Conservation (phyloP, 2,329 filamentous ascomycete species). For the Juglanconis juglandina region DNA sequence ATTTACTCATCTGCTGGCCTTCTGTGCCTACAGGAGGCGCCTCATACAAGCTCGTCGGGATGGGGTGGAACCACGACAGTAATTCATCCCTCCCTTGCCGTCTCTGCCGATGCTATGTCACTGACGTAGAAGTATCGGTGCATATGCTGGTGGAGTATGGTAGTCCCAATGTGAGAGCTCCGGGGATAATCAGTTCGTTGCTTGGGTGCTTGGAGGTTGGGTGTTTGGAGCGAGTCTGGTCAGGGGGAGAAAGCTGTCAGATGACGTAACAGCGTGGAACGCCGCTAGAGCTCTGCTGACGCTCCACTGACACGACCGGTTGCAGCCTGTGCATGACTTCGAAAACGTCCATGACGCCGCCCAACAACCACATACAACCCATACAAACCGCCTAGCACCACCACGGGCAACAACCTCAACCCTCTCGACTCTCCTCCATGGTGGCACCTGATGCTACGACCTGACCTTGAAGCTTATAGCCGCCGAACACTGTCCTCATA, state of each 20-base stretch:
- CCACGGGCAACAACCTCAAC: background rate
- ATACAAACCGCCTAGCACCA: background rate
- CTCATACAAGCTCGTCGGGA: too few species aligned
- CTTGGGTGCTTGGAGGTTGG: too few species aligned
- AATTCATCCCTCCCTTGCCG: too few species aligned
- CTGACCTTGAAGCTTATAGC: background rate
- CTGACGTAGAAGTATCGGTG: too few species aligned
- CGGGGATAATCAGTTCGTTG: too few species aligned
- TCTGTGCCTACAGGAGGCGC: too few species aligned
- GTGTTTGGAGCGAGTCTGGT: too few species aligned
- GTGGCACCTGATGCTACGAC: background rate
- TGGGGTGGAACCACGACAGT: too few species aligned
- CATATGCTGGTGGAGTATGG: too few species aligned
- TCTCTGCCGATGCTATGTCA: too few species aligned
- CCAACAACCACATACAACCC: background rate
- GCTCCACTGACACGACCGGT: background rate
- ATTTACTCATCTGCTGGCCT: too few species aligned
- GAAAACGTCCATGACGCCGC: background rate
- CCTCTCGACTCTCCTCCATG: background rate
- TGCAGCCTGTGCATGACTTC: slow-evolving; percentile 1
- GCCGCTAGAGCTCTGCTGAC: background rate
- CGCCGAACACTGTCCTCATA: background rate
- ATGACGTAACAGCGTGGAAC: background rate
- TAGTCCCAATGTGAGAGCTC: too few species aligned
- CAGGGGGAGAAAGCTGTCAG: background rate